phyloP scores from a whole-genome alignment of 2,329 filamentous ascomycete species.

The Chalara sp. region DNA sequence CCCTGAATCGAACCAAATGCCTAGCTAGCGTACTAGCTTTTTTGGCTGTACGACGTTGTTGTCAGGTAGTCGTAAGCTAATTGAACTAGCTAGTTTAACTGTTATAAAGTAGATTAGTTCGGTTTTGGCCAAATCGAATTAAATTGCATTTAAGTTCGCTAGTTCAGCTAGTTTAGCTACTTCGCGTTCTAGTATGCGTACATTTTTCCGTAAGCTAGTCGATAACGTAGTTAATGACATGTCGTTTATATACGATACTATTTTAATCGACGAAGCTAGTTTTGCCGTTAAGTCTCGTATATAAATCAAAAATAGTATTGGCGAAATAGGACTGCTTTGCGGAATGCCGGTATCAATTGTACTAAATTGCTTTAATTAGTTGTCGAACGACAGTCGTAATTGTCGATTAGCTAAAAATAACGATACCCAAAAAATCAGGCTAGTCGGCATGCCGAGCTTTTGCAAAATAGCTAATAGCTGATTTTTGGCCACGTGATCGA shows the following conservation, averaged over 20 bases:
- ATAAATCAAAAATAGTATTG: background rate
- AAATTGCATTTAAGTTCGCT: background rate
- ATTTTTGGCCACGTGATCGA: constrained; percentile 2
- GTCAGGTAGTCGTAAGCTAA: background rate
- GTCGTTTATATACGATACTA: background rate
- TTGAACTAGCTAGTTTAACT: background rate
- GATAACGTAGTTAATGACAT: background rate
- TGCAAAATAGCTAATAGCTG: background rate
- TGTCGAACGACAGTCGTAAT: background rate
- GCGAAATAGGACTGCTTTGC: background rate
- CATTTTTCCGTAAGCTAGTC: background rate
- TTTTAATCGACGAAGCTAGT: background rate
- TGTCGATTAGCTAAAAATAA: background rate
- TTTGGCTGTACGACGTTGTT: background rate
- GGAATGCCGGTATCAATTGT: background rate
- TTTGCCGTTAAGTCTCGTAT: background rate
- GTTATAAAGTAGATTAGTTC: background rate
- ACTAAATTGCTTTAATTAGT: background rate
- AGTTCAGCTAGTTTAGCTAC: background rate
- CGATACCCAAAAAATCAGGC: background rate
- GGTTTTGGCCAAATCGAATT: background rate
- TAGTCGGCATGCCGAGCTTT: background rate
- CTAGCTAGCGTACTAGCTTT: background rate
- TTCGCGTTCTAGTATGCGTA: background rate
- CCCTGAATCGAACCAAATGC: background rate